Evolutionary conservation across 2,329 filamentous ascomycete species (phyloP), one percentile per base, ranked within the genome.

Genomic region (Dactylellina leptospora): DNA sequence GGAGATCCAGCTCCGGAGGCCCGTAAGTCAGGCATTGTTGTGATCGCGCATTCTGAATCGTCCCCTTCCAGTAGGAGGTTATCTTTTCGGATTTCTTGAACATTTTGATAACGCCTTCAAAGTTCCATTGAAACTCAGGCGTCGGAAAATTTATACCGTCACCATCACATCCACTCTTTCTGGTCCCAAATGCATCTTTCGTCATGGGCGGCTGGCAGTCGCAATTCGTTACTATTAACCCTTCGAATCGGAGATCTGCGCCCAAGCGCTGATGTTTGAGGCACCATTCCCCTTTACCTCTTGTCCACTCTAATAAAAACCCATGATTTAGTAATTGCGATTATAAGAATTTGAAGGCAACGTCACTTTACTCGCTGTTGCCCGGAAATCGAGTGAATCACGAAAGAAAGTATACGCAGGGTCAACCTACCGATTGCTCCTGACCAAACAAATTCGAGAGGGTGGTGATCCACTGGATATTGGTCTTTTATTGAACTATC

Each of bases 31-130:
- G 25, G 25, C 64, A 70, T n/a, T 25, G 9, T 6, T 30, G 28
- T 3, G 55, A 30, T 1, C 8, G 16, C 0, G 44, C 22, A 16
- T 61, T 45, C 8, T 16, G n/a, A 11, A 70, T 61, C 1, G 2
- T 2, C 10, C 64, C 64, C 2, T 5, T 18, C 64, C 64, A 70
- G 27, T 30, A 42, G 2, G 64, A 61, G n/a, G 44, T 30, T 5
- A 16, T 48, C 11, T 38, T 50, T 10, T 8, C 11, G 11, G 22
- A 16, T 20, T 22, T 48, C 13, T 27, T 25, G 25, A 45, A 70
- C 38, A 55, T 50, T 22, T 30, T 22, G 4, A 70, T 42, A 11
- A n/a, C 2, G 16, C 64, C 64, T 13, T 42, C 23, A 4, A 70
- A 50, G 20, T 23, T 36, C 64, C 64, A 70, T n/a, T 33, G 55